phyloP scores from a whole-genome alignment of 169 alveolate genomes.

The Plasmodium falciparum region DNA sequence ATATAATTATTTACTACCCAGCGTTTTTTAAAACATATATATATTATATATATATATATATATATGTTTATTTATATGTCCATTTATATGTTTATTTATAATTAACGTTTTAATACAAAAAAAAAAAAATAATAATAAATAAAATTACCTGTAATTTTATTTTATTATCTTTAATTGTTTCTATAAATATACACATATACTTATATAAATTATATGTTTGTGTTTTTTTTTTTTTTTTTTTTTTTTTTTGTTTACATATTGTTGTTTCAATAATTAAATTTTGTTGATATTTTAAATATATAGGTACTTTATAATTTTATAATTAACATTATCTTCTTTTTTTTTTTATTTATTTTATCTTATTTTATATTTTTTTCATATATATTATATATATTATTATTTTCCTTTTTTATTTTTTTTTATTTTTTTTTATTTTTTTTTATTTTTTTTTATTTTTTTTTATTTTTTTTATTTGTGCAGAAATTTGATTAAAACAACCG shows the following conservation, averaged over 20 bases:
- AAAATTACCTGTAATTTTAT: too few relatives aligned
- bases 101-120: too few relatives aligned
- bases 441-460: neutral
- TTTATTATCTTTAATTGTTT: neutral
- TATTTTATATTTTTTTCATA: constrained; percentile 26
- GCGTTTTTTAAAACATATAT: constrained; percentile 24
- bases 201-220: neutral
- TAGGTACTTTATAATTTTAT: neutral
- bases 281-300: constrained; percentile 49
- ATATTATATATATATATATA: too few relatives aligned
- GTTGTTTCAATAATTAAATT: constrained; percentile 41
- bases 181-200: neutral
- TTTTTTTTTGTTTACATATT: constrained; percentile 11
- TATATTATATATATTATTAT: constrained; percentile 2
- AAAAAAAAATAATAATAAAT: too few relatives aligned
- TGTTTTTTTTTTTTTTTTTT: neutral
- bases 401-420: neutral
- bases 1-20: constrained; percentile 25
- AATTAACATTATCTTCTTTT: constrained; percentile 2
- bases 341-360: constrained; percentile 8
- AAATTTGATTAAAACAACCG: constrained; percentile 74
- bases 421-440: constrained; percentile 9
- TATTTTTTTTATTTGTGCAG: constrained; percentile 46
- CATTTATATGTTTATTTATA: too few relatives aligned
- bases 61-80: too few relatives aligned